These are phyloP conservation scores for Jaltomata sinuosa DNA, from an alignment of 257 asterid genomes.

Conservation along the genomic window DNA sequence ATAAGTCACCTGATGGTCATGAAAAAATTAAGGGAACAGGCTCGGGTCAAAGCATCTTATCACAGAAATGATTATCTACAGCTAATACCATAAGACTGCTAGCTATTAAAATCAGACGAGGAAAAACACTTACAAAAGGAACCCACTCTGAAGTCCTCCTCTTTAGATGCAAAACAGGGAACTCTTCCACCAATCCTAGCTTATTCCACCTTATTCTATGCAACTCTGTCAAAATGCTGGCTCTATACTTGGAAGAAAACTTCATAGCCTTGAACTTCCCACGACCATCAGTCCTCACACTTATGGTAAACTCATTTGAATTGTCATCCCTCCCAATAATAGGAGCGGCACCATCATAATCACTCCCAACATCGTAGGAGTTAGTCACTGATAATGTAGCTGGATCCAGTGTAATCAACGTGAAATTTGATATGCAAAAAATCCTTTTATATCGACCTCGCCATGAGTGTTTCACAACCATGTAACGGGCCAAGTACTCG, in stretches of 20 bases:
- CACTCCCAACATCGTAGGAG: slow-evolving; percentile 73
- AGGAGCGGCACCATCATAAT: slow-evolving; percentile 86
- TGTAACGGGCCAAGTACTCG: slow-evolving; percentile 77
- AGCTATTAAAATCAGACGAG: background rate
- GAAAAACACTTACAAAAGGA: slow-evolving; percentile 56
- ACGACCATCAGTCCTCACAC: slow-evolving; percentile 88
- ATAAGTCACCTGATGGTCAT: background rate
- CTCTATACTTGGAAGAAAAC: slow-evolving; percentile 76
- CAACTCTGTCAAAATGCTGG: slow-evolving; percentile 82
- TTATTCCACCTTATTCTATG: slow-evolving; percentile 80
- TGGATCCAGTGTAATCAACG: slow-evolving; percentile 77
- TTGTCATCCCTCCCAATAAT: slow-evolving; percentile 75
- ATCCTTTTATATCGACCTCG: slow-evolving; percentile 94
- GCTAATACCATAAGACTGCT: background rate
- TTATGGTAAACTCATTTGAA: slow-evolving; percentile 68
- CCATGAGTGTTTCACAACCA: slow-evolving; percentile 94
- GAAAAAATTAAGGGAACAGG: background rate
- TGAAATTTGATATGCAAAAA: slow-evolving; percentile 58
- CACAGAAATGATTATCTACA: background rate
- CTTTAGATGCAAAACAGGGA: slow-evolving; percentile 72
- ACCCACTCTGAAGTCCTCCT: slow-evolving; percentile 84
- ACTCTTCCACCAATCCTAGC: slow-evolving; percentile 59
- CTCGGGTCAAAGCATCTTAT: background rate
- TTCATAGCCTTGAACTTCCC: slow-evolving; percentile 81
- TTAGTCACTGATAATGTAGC: slow-evolving; percentile 66